These are phyloP conservation scores for Glycine latifolia DNA, from an alignment of 306 rosid species.

Conservation along the genomic window DNA sequence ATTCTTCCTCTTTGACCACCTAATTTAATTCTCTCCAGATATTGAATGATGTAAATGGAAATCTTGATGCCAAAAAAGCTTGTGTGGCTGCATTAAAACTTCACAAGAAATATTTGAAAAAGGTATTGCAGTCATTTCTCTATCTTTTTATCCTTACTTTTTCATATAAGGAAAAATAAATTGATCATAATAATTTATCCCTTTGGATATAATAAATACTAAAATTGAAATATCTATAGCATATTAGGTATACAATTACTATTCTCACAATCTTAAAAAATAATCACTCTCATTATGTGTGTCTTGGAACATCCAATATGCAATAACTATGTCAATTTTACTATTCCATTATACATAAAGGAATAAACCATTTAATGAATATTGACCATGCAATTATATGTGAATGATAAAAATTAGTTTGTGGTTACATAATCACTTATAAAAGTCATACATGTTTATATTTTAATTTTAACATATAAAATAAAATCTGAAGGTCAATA, in stretches of 20 bases:
- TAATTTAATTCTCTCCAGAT: constrained; percentile 61
- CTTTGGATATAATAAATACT: neutral
- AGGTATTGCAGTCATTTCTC: constrained; percentile 54
- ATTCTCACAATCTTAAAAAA: too few relatives aligned
- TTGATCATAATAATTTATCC: constrained; percentile 14
- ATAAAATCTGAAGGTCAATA: neutral
- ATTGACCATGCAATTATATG: neutral
- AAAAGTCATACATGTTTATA: neutral
- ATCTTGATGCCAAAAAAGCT: constrained; percentile 95
- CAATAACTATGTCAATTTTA: too few relatives aligned
- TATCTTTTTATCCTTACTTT: neutral
- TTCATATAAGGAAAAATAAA: too few relatives aligned
- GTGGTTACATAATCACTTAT: neutral
- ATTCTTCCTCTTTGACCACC: neutral
- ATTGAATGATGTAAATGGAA: constrained; percentile 91
- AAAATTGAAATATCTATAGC: neutral
- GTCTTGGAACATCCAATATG: too few relatives aligned
- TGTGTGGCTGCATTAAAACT: constrained; percentile 91
- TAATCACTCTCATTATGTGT: too few relatives aligned
- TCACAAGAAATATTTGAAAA: constrained; percentile 91
- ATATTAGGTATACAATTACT: neutral
- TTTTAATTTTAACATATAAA: neutral
- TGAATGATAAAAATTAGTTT: neutral
- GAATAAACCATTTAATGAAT: neutral
- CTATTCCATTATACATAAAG: too few relatives aligned